phyloP scores from a whole-genome alignment of 768 basidiomycete genomes.

The Pleurotus pulmonarius region DNA sequence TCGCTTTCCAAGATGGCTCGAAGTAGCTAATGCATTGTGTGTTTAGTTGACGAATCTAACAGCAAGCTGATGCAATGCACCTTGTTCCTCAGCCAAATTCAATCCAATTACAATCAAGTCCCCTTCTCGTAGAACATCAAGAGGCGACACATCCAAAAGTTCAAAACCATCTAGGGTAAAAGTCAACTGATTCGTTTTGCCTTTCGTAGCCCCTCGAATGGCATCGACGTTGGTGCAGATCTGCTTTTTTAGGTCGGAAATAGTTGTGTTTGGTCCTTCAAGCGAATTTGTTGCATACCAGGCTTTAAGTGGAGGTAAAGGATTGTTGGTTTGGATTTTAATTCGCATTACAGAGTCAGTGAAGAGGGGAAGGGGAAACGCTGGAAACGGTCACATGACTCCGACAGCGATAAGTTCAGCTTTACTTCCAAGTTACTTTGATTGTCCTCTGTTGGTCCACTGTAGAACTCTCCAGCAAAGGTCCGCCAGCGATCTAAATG shows the following conservation, averaged over 20 bases:
- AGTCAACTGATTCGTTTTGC: slow-evolving; percentile 19
- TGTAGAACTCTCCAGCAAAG: no score
- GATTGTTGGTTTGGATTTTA: slow-evolving; percentile 41
- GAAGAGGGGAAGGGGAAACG: no score
- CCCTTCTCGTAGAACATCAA: slow-evolving; percentile 42
- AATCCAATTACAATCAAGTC: slow-evolving; percentile 35
- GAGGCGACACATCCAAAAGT: slow-evolving; percentile 35
- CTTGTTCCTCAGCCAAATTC: slow-evolving; percentile 12
- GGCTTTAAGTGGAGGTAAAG: slow-evolving; percentile 45
- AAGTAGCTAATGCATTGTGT: background rate
- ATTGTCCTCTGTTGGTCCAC: no score
- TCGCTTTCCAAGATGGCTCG: background rate
- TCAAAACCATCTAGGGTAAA: slow-evolving; percentile 46
- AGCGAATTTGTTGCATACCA: slow-evolving; percentile 37
- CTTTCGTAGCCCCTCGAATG: slow-evolving; percentile 19
- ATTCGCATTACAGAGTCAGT: slow-evolving; percentile 37
- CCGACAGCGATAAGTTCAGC: no score
- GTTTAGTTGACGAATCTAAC: no score
- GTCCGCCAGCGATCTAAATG: no score
- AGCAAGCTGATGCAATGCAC: background rate
- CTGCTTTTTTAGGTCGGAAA: slow-evolving; percentile 33
- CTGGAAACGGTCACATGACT: no score
- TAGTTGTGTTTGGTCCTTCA: slow-evolving; percentile 23
- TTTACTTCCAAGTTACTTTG: no score
- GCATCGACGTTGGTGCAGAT: slow-evolving; percentile 30